Evolutionary conservation across 2,329 filamentous ascomycete genomes (phyloP).

Genomic region (Stemphylium vesicarium): DNA sequence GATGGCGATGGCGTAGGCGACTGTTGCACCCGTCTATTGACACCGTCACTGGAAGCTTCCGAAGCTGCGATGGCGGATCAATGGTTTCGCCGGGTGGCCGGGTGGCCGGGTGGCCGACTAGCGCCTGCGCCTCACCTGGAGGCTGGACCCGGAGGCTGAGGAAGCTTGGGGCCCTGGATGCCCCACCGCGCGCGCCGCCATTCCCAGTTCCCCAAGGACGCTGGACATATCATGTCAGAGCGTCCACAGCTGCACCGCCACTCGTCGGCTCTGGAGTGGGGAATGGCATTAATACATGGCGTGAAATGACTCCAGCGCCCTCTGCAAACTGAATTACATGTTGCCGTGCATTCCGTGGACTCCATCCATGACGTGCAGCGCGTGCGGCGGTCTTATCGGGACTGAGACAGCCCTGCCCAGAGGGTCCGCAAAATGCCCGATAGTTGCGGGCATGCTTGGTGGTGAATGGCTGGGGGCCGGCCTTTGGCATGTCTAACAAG

Average conservation of each 20-base stretch:
- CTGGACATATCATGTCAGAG: background rate
- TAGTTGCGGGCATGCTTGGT: slow-evolving; percentile 9
- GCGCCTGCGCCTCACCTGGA: background rate
- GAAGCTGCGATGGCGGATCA: slow-evolving; percentile 17
- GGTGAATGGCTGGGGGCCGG: slow-evolving; percentile 18
- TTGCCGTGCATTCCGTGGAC: background rate
- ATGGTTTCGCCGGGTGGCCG: slow-evolving; percentile 13
- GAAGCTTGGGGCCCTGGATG: background rate
- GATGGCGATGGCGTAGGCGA: background rate
- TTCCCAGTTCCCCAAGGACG: background rate
- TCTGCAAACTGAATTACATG: background rate
- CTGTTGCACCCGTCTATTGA: slow-evolving; percentile 6
- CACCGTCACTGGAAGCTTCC: slow-evolving; percentile 23
- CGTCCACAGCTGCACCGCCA: background rate
- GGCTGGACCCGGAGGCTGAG: background rate
- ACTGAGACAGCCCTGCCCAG: slow-evolving; percentile 9
- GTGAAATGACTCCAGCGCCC: background rate
- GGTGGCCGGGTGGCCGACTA: slow-evolving; percentile 2
- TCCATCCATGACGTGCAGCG: background rate
- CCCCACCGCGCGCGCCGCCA: background rate
- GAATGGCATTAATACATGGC: background rate
- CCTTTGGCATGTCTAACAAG: slow-evolving; percentile 10
- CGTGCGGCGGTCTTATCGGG: slow-evolving; percentile 9
- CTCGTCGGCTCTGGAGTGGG: background rate
- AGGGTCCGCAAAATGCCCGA: slow-evolving; percentile 10